A percentile compares a stretch with the other conserved stretches of the same genome.
Evolutionary conservation across 2,329 filamentous ascomycete genomes (phyloP).

Genomic region (Mycogone perniciosa): DNA sequence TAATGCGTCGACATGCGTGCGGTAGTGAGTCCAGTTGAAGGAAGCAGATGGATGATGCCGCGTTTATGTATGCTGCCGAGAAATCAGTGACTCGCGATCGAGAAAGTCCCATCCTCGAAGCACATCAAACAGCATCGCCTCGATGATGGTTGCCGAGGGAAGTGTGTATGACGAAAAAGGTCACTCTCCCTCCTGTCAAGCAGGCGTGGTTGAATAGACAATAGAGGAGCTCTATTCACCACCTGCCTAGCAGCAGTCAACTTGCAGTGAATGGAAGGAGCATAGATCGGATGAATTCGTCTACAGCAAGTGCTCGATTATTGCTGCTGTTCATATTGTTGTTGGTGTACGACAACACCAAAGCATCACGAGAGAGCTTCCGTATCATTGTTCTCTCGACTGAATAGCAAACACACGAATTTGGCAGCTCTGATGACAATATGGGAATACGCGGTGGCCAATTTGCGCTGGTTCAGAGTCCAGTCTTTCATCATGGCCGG

Average conservation of each 20-base stretch:
- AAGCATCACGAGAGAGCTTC: no score
- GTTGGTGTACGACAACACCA: no score
- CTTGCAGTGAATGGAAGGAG: neutral
- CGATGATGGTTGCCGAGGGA: neutral
- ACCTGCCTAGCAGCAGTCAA: neutral
- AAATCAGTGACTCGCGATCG: neutral
- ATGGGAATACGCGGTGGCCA: no score
- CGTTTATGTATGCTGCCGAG: neutral
- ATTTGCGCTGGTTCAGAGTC: no score
- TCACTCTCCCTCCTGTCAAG: no score
- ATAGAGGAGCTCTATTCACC: neutral
- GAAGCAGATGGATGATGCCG: neutral
- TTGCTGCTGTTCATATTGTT: no score
- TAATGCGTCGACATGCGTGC: constrained; percentile 1
- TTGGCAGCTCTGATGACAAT: no score
- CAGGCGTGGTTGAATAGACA: no score
- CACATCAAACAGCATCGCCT: neutral
- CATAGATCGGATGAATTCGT: neutral
- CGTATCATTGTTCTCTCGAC: no score
- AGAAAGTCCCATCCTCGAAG: constrained; percentile 6
- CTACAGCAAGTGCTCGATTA: neutral
- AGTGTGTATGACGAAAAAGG: neutral
- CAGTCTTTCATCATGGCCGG: no score
- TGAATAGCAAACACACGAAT: no score
- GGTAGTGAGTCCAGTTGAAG: neutral